Percentiles rank a stretch among this genome's conserved stretches.
These are phyloP conservation scores for Phytopythium vexans DNA, from an alignment of 352 stramenopile genomes.

Conservation along the genomic window DNA sequence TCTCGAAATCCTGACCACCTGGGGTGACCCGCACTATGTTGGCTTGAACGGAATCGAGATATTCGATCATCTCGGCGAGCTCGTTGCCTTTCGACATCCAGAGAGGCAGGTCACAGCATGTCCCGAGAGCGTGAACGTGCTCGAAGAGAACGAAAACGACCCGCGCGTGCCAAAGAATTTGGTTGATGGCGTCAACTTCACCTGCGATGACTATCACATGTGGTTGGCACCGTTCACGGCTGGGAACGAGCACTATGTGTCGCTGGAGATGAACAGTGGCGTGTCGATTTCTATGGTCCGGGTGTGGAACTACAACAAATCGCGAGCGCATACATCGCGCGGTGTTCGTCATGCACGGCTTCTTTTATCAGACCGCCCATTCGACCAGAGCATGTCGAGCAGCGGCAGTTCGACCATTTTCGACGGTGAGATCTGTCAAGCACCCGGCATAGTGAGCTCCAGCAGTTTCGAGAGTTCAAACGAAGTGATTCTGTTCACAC, in stretches of 20 bases:
- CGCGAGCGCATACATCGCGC: constrained; percentile 73
- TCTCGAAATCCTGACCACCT: constrained; percentile 84
- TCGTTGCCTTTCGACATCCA: constrained; percentile 47
- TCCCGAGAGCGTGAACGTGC: constrained; percentile 84
- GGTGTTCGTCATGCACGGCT: constrained; percentile 61
- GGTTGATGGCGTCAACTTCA: constrained; percentile 86
- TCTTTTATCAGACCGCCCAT: constrained; percentile 16
- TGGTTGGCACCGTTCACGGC: constrained; percentile 85
- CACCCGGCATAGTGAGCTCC: constrained; percentile 53
- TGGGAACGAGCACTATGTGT: constrained; percentile 49
- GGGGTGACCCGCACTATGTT: constrained; percentile 89
- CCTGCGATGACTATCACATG: constrained; percentile 90
- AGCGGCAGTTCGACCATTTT: constrained; percentile 50
- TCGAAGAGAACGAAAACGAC: constrained; percentile 86
- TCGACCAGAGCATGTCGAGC: neutral
- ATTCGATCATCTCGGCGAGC: constrained; percentile 68
- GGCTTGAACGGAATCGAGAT: constrained; percentile 88
- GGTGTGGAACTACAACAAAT: constrained; percentile 94
- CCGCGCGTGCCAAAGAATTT: constrained; percentile 66
- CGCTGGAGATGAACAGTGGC: constrained; percentile 38
- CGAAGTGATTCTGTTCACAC: constrained; percentile 89
- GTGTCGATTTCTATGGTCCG: constrained; percentile 76
- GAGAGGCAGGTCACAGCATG: constrained; percentile 52
- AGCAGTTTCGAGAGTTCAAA: constrained; percentile 51
- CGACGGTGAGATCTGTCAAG: constrained; percentile 81